Conservation (phyloP, 345 rosid species). For the Citrus trifoliata region DNA sequence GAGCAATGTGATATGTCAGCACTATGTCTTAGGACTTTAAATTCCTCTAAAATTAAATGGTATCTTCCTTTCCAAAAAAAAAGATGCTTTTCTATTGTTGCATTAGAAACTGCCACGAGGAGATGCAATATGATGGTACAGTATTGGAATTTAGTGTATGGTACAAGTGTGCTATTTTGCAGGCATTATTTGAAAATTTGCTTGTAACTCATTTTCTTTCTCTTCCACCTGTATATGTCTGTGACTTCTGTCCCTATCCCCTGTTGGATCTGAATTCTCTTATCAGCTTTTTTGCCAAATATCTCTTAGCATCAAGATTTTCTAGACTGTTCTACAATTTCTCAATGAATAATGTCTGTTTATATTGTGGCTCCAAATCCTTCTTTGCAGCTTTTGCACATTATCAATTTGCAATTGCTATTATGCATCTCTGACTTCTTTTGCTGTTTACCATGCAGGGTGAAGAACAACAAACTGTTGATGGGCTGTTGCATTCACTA, state of each 20-base stretch:
- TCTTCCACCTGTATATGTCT: background rate
- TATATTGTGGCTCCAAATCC: background rate
- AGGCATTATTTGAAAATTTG: background rate
- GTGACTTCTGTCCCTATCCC: background rate
- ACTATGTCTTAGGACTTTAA: background rate
- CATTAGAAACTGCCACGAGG: background rate
- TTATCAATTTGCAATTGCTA: background rate
- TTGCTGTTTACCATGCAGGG: conserved; percentile 32
- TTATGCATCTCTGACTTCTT: conserved; percentile 7
- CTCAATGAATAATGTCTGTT: background rate
- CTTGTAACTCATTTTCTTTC: background rate
- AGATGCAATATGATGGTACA: background rate
- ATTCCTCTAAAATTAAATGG: no score
- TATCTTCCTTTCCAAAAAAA: no score
- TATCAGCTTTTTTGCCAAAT: background rate
- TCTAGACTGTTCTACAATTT: background rate
- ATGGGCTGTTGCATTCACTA: conserved; percentile 64
- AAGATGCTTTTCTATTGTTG: background rate
- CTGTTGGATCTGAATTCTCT: background rate
- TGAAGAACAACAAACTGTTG: conserved; percentile 77
- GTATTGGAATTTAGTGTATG: background rate
- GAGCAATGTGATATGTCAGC: background rate
- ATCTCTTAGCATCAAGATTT: background rate
- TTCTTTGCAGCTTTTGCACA: background rate
- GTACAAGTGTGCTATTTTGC: background rate